These are phyloP conservation scores for Rubus idaeus DNA, from an alignment of 306 rosid genomes.

Conservation along the genomic window DNA sequence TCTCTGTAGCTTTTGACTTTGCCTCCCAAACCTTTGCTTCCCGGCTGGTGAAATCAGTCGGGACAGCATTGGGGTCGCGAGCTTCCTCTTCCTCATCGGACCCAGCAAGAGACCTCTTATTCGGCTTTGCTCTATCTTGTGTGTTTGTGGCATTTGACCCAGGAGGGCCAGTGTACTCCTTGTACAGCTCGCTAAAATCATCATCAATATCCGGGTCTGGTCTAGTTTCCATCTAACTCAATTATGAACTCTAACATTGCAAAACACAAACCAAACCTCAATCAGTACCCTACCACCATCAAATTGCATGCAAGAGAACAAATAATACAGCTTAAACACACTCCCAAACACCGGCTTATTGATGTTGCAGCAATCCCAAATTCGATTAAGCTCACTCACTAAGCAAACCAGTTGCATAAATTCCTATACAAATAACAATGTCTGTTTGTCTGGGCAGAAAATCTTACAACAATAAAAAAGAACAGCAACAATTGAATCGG, in stretches of 20 bases:
- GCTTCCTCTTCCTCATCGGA: slow-evolving; percentile 83
- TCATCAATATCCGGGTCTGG: slow-evolving; percentile 80
- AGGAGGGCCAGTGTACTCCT: slow-evolving; percentile 94
- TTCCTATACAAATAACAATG: not conserved
- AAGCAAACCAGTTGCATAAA: not conserved
- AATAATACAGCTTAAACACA: not conserved
- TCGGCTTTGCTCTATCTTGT: slow-evolving; percentile 55
- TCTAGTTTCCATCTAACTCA: slow-evolving; percentile 59
- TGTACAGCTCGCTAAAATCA: slow-evolving; percentile 85
- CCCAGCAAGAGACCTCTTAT: slow-evolving; percentile 76
- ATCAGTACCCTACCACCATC: not conserved
- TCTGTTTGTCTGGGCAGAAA: not conserved
- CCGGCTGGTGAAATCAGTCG: slow-evolving; percentile 95
- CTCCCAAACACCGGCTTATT: not conserved
- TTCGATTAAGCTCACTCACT: not conserved
- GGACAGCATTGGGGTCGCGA: slow-evolving; percentile 93
- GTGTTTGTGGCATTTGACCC: slow-evolving; percentile 42
- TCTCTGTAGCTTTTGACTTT: slow-evolving; percentile 96
- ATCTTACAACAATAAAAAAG: not conserved
- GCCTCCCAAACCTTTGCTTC: slow-evolving; percentile 99
- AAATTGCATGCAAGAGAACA: not conserved
- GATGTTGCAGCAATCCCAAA: not conserved
- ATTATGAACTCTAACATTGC: slow-evolving; percentile 33
- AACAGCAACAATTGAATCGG: not conserved
- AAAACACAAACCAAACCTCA: slow-evolving; percentile 4